Conservation (phyloP, 139 green algal species). For the Micractinium conductrix region DNA sequence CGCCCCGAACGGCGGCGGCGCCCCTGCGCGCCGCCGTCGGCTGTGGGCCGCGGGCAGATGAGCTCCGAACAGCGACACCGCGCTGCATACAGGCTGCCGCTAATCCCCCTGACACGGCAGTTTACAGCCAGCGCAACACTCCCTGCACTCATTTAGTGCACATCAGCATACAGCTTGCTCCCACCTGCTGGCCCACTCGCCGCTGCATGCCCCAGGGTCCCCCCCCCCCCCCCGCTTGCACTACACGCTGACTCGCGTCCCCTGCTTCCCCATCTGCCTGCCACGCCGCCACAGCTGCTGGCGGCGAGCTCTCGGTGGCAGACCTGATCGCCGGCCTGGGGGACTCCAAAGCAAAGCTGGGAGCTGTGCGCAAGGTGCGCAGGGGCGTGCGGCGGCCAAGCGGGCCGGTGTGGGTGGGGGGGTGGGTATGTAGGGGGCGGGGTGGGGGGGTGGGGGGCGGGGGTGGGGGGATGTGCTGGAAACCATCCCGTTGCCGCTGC, state of each 20-base stretch:
- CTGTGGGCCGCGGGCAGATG: conserved; percentile 46
- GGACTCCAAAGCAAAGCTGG: conserved; percentile 49
- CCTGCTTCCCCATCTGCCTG: background rate
- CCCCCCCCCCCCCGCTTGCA: background rate
- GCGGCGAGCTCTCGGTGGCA: conserved; percentile 66
- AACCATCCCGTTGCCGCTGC: no score
- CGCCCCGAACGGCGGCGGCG: conserved; percentile 6
- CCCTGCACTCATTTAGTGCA: no score
- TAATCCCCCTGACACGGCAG: conserved; percentile 12
- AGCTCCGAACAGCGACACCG: conserved; percentile 40
- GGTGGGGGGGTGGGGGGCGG: no score
- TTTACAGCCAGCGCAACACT: conserved; percentile 28
- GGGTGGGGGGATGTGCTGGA: no score
- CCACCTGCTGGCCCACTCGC: background rate
- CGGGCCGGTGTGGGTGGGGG: no score
- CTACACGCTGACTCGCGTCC: background rate
- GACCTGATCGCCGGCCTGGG: conserved; percentile 78
- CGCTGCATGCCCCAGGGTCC: background rate
- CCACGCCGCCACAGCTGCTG: background rate
- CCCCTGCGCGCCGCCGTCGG: background rate
- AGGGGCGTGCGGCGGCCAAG: no score
- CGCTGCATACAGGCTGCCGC: conserved; percentile 39
- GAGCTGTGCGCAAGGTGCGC: conserved; percentile 65
- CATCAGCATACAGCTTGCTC: no score
- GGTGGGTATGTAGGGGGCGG: no score